Conservation (phyloP, 176 grass and related monocot species). For the Thinopyrum elongatum region DNA sequence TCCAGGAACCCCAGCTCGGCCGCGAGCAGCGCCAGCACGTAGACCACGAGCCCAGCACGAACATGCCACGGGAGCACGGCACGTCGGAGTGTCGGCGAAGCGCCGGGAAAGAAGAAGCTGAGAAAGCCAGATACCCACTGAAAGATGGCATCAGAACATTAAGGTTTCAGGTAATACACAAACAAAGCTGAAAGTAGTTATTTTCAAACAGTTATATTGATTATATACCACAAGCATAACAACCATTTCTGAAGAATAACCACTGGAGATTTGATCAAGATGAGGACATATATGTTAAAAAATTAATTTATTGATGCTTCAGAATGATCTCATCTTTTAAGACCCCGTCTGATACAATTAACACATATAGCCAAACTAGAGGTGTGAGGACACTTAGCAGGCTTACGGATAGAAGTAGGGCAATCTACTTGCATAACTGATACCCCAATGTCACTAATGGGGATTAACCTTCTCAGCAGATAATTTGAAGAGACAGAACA, state of each 20-base stretch:
- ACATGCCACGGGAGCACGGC: conserved; percentile 55
- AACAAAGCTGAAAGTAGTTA: background rate
- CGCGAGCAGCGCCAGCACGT: conserved; percentile 33
- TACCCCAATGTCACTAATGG: background rate
- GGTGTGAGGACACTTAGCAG: background rate
- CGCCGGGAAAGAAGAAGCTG: conserved; percentile 73
- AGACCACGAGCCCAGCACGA: conserved; percentile 48
- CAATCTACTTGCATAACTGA: background rate
- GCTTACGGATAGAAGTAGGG: background rate
- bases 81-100: conserved; percentile 14
- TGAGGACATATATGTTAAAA: background rate
- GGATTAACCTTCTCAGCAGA: background rate
- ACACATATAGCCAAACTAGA: background rate
- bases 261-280: background rate
- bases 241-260: background rate
- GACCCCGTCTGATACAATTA: background rate
- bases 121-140: conserved; percentile 72
- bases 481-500: no score
- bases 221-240: background rate
- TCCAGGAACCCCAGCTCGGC: conserved; percentile 78
- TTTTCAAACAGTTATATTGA: background rate
- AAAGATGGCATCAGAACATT: conserved; percentile 16
- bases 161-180: background rate
- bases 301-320: background rate
- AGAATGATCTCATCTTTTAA: background rate